Conservation (phyloP, 768 basidiomycete species). For the Macrolepiota albuminosa region DNA sequence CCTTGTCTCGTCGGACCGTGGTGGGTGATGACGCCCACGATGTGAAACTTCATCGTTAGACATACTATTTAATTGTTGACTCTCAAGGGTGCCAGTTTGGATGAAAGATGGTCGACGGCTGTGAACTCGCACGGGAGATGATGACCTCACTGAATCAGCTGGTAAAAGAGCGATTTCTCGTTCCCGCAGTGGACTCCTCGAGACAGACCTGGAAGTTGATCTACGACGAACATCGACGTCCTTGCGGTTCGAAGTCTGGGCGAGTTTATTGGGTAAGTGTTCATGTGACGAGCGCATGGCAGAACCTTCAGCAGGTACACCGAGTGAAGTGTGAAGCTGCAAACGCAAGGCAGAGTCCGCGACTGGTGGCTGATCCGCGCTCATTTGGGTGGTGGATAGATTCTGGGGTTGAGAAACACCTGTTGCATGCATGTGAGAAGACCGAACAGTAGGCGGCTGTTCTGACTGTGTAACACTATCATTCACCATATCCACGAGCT, state of each 20-base stretch:
- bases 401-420: not conserved
- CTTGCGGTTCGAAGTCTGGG: not conserved
- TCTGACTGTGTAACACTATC: not conserved
- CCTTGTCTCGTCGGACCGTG: not conserved
- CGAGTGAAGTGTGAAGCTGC: not conserved
- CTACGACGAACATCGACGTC: not conserved
- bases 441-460: not conserved
- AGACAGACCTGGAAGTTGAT: too few relatives aligned
- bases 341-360: not conserved
- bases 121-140: not conserved
- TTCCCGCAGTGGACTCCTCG: not conserved
- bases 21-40: not conserved
- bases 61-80: not conserved
- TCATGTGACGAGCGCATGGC: not conserved
- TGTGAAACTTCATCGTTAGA: not conserved
- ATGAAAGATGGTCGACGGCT: not conserved
- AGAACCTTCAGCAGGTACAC: not conserved
- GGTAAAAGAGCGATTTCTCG: not conserved
- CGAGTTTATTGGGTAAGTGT: not conserved
- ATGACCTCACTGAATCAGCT: not conserved
- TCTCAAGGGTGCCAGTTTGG: not conserved
- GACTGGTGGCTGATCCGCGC: too few relatives aligned
- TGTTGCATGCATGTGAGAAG: not conserved
- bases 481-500: not conserved
- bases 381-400: not conserved